Evolutionary conservation across 2,329 filamentous ascomycete species (phyloP).

Genomic region (Chaetomiaceae sp.): DNA sequence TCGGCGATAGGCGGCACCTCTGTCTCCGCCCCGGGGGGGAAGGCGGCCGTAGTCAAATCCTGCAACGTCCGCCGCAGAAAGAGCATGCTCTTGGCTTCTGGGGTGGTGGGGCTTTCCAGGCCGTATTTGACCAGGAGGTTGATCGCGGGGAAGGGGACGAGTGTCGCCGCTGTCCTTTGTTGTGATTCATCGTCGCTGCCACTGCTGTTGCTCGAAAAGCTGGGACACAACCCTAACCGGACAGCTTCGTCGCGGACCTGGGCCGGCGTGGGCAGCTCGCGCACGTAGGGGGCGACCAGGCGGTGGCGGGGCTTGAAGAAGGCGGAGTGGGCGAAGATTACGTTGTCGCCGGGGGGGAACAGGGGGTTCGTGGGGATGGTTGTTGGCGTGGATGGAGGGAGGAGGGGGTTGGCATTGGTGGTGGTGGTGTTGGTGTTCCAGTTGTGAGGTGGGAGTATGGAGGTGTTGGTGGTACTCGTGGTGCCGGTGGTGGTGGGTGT

Average conservation of each 20-base stretch:
- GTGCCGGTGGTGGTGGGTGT: not conserved
- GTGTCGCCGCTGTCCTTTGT: not conserved
- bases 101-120: not conserved
- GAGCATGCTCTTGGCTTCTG: slow-evolving; percentile 19
- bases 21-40: not conserved
- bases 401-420: not conserved
- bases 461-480: not conserved
- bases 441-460: too few relatives aligned
- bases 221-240: not conserved
- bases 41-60: too few relatives aligned
- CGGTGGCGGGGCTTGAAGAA: slow-evolving; percentile 12
- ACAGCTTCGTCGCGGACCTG: slow-evolving; percentile 8
- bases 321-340: slow-evolving; percentile 22
- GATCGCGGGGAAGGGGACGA: slow-evolving; percentile 10
- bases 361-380: slow-evolving; percentile 10
- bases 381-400: not conserved
- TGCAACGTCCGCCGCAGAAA: not conserved
- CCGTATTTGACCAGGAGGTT: slow-evolving; percentile 18
- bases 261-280: slow-evolving; percentile 14
- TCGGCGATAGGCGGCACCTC: slow-evolving; percentile 15
- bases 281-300: not conserved
- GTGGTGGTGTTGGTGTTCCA: not conserved
- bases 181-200: too few relatives aligned
- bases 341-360: slow-evolving; percentile 22
- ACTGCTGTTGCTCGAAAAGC: not conserved